phyloP scores from a whole-genome alignment of 2,329 filamentous ascomycete genomes.

The Immersiporthe knoxdaviesiana region DNA sequence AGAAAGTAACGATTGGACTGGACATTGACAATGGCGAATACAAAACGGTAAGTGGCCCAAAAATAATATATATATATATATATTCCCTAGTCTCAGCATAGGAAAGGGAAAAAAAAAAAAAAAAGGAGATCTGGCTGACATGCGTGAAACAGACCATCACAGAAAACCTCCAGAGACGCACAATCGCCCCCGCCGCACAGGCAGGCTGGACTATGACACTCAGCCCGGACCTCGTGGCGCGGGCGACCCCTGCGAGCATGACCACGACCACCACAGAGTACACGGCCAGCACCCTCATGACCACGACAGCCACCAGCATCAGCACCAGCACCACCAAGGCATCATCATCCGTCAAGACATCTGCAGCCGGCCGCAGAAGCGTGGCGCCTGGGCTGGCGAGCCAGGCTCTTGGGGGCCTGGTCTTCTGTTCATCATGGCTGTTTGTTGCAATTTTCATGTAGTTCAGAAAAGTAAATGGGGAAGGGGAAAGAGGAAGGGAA shows the following conservation, averaged over 20 bases:
- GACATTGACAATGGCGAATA: constrained; percentile 26
- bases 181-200: constrained; percentile 5
- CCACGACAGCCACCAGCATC: not conserved
- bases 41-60: constrained; percentile 13
- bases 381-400: constrained; percentile 1
- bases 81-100: too few species aligned
- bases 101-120: not conserved
- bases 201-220: constrained; percentile 22
- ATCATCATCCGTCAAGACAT: not conserved
- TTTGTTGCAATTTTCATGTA: constrained; percentile 6
- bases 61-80: not conserved
- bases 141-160: constrained; percentile 20
- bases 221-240: constrained; percentile 8
- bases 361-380: constrained; percentile 2
- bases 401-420: constrained; percentile 9
- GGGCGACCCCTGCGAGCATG: not conserved
- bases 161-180: constrained; percentile 23
- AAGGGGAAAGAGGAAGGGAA: not conserved
- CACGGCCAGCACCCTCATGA: not conserved
- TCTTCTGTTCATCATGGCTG: constrained; percentile 16
- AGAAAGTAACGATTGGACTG: constrained; percentile 17
- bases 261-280: not conserved
- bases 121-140: not conserved
- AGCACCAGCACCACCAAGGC: not conserved
- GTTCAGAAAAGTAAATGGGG: not conserved